phyloP scores from a whole-genome alignment of 1,284 basidiomycete species.

The Marasmius fiardii region DNA sequence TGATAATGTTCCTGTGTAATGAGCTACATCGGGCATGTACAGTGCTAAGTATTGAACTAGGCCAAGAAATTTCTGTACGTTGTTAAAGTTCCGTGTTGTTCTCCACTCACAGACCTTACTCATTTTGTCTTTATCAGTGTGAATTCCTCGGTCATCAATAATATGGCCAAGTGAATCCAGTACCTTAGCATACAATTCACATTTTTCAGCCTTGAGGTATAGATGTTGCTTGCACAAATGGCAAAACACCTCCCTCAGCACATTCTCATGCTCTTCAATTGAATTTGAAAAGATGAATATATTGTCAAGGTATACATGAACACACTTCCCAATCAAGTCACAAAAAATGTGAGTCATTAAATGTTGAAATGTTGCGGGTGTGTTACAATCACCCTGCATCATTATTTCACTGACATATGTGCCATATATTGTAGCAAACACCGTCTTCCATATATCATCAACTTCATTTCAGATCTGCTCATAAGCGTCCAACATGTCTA shows the following conservation, averaged over 20 bases:
- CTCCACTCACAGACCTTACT: constrained; percentile 26
- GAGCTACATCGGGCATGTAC: constrained; percentile 34
- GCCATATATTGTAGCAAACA: constrained; percentile 17
- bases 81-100: constrained; percentile 27
- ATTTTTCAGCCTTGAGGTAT: constrained; percentile 27
- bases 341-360: constrained; percentile 24
- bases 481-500: constrained; percentile 16
- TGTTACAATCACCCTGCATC: constrained; percentile 11
- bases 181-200: constrained; percentile 25
- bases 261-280: constrained; percentile 22
- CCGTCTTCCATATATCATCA: constrained; percentile 15
- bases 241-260: constrained; percentile 16
- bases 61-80: constrained; percentile 38
- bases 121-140: constrained; percentile 23
- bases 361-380: constrained; percentile 21
- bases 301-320: neutral
- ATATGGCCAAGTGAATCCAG: constrained; percentile 30
- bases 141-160: constrained; percentile 24
- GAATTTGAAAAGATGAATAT: neutral
- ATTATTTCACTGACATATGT: constrained; percentile 18
- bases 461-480: constrained; percentile 4
- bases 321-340: constrained; percentile 19
- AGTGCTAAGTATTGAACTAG: constrained; percentile 36
- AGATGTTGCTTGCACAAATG: constrained; percentile 16
- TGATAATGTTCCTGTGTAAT: constrained; percentile 21